phyloP scores from a whole-genome alignment of 208 protist species.

The Trypanosoma cruzi region DNA sequence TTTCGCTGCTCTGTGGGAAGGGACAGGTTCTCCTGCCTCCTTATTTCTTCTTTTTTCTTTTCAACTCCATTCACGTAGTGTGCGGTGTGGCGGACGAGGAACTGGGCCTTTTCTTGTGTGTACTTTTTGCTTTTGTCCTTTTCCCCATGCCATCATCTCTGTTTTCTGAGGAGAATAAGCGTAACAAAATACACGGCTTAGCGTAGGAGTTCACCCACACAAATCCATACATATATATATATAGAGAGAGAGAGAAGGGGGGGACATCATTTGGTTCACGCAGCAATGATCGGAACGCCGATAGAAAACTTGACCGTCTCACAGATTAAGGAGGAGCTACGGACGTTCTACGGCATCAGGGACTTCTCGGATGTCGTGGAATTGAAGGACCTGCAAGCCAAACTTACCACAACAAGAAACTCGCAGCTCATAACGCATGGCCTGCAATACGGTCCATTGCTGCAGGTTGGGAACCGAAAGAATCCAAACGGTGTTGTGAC shows the following conservation, averaged over 20 bases:
- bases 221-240: too few relatives aligned
- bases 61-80: too few relatives aligned
- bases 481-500: slow-evolving; percentile 85
- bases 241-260: too few relatives aligned
- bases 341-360: slow-evolving; percentile 57
- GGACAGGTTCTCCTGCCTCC: neutral
- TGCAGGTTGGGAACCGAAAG: slow-evolving; percentile 71
- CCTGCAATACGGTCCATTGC: slow-evolving; percentile 60
- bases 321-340: slow-evolving; percentile 77
- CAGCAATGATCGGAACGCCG: slow-evolving; percentile 34
- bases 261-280: slow-evolving; percentile 9
- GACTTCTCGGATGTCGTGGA: slow-evolving; percentile 76
- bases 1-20: too few relatives aligned
- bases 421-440: slow-evolving; percentile 57
- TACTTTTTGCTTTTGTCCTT: slow-evolving; percentile 21
- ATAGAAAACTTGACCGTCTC: slow-evolving; percentile 47
- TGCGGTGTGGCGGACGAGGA: too few relatives aligned
- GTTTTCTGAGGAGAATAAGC: too few relatives aligned
- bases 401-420: slow-evolving; percentile 50
- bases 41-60: slow-evolving; percentile 9
- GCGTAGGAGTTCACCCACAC: too few relatives aligned
- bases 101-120: slow-evolving; percentile 4
- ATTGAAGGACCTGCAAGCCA: slow-evolving; percentile 58
- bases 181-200: too few relatives aligned
- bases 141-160: neutral